Conservation (phyloP, 495 filamentous ascomycete genomes). For the Durotheca rogersii region DNA sequence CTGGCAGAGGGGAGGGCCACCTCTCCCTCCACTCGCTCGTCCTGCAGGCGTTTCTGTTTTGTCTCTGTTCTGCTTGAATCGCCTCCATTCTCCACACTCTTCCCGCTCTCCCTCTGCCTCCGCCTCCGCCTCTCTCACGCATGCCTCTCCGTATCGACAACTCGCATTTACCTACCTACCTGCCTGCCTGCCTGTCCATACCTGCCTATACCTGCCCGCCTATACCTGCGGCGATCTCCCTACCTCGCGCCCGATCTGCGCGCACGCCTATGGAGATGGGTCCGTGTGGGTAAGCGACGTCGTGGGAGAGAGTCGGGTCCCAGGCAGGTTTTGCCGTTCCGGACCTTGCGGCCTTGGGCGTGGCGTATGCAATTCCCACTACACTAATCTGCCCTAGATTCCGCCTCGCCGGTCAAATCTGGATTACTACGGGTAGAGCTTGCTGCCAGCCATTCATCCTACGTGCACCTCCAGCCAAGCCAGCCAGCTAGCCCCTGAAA, state of each 20-base stretch:
- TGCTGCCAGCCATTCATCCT: background rate
- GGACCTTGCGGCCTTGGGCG: background rate
- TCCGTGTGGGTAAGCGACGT: no score
- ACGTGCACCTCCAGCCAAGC: no score
- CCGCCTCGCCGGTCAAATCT: constrained; percentile 15
- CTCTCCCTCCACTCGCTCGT: no score
- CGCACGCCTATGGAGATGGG: no score
- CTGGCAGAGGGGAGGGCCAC: no score
- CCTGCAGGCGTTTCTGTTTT: background rate
- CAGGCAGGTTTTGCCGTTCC: constrained; percentile 20
- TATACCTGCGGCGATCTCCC: no score
- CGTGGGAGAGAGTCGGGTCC: constrained; percentile 7
- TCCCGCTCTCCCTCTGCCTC: no score
- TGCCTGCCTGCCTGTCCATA: background rate
- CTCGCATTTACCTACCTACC: background rate
- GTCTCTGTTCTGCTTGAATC: no score
- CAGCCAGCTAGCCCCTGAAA: constrained; percentile 16
- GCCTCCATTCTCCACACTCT: no score
- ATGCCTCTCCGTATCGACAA: background rate
- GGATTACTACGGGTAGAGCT: background rate
- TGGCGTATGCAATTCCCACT: constrained; percentile 9
- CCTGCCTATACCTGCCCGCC: background rate
- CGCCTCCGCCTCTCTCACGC: no score
- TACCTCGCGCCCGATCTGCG: no score
- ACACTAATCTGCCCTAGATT: constrained; percentile 9